Conservation (phyloP, 2,329 filamentous ascomycete species). For the Venturia asperata region DNA sequence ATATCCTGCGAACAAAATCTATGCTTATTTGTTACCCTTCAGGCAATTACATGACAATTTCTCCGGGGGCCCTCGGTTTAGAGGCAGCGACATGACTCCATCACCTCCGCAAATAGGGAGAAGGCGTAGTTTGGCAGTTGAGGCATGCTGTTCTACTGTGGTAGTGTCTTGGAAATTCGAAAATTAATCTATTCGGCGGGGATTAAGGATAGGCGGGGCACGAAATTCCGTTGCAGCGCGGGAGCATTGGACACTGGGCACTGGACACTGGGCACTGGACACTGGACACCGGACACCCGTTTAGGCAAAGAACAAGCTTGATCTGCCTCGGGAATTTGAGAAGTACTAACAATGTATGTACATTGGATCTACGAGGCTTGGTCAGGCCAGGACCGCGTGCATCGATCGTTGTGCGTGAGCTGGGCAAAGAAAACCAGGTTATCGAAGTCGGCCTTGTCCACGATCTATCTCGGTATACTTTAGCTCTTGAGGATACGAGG, state of each 20-base stretch:
- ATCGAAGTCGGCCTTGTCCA: background rate
- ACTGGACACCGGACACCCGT: background rate
- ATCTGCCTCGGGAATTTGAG: background rate
- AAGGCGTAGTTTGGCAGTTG: background rate
- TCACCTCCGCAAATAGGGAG: constrained; percentile 2
- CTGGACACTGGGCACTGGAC: background rate
- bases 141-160: background rate
- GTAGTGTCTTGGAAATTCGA: background rate
- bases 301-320: background rate
- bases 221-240: background rate
- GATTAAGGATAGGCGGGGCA: background rate
- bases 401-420: background rate
- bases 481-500: no score
- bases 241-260: background rate
- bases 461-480: no score
- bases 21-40: background rate
- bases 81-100: background rate
- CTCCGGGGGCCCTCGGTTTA: background rate
- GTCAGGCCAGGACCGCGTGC: background rate
- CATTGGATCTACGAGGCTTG: background rate
- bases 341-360: background rate
- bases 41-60: background rate
- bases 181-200: background rate
- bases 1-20: background rate
- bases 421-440: background rate